Base-by-base conservation (phyloP, 2,329 filamentous ascomycete genomes). In the Talaromyces sp. region DNA sequence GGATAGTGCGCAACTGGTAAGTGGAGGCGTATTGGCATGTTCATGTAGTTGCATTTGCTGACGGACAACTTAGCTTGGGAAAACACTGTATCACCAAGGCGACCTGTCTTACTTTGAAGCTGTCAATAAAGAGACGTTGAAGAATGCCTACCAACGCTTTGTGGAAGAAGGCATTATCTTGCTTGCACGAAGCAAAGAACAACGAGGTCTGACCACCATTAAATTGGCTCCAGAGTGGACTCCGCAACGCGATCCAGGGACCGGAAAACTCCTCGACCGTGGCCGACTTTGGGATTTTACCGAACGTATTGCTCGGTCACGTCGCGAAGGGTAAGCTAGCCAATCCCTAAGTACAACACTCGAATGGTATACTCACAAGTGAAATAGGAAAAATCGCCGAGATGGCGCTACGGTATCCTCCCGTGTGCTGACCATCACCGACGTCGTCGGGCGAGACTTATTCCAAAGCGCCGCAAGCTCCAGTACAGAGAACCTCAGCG, bases 31-130 rank as follows among this genome's bases (percentile, higher is more conserved):
- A 27, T 29, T 29, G 4, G 17, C 24, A 29, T n/a, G 11, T 52
- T 17, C 3, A n/a, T 27, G 9, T 32, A 8, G 38, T 6, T 3
- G 19, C 48, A 14, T 53, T 62, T 50, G 62, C 66, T 65, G 72
- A 68, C 70, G 53, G 24, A 14, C 43, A 59, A 29, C 52, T 74
- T 67, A 93, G 84, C 85, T 97, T 31, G 94, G 94, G 58, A 97
- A 99, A 77, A 97, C 94, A 0, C 82, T 99, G 1, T 99, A 97
- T 71, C 93, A 99, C 72, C 93, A 99, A 78, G 94, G 94, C 59
- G 94, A 99, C 69, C 84, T 99, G 10, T 92, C 89, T 31, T 99
- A 99, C 77, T 97, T 97, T 67, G 94, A 99, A 77, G 92, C 94
- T 2, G 93, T 99, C 65, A 99, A 99, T 80, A 97, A 97, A 69